Percentiles rank a stretch among this genome's conserved stretches.
Evolutionary conservation across 2,329 filamentous ascomycete species (phyloP).

Genomic region (Diaporthe ampelina): DNA sequence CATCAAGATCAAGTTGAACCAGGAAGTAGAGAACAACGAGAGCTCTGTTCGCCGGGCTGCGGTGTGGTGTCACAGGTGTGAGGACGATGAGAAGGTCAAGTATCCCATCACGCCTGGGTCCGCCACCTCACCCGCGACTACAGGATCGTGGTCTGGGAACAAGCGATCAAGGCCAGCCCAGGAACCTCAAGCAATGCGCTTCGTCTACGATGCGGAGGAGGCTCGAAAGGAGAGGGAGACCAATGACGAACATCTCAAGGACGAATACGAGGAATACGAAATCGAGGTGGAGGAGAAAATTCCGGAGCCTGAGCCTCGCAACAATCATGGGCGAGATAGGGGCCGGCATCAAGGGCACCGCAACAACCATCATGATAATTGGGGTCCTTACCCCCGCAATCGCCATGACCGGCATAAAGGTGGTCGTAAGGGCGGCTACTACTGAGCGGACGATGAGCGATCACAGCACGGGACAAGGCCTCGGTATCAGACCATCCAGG

Average conservation of each 20-base stretch:
- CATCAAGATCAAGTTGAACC: conserved; percentile 88
- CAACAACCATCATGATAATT: conserved; percentile 40
- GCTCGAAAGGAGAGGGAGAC: conserved; percentile 79
- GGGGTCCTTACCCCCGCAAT: conserved; percentile 40
- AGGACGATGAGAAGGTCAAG: conserved; percentile 53
- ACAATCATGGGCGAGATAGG: conserved; percentile 41
- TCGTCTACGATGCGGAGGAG: conserved; percentile 86
- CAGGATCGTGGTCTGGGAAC: conserved; percentile 54
- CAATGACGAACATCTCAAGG: conserved; percentile 77
- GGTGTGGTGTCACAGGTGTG: conserved; percentile 68
- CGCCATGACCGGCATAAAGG: conserved; percentile 41
- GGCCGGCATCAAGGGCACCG: conserved; percentile 41
- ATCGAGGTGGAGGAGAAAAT: conserved; percentile 80
- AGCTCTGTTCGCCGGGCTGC: conserved; percentile 72
- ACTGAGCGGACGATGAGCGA: conserved; percentile 28
- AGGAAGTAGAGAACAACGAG: conserved; percentile 77
- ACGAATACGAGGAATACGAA: conserved; percentile 83
- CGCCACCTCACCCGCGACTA: conserved; percentile 56
- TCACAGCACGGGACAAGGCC: background rate
- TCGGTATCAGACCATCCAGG: background rate
- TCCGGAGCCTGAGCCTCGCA: conserved; percentile 49
- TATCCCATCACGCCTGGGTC: conserved; percentile 54
- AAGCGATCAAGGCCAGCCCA: conserved; percentile 56
- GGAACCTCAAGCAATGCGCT: conserved; percentile 81
- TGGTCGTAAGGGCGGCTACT: conserved; percentile 41